These are phyloP conservation scores for Tricholoma flavovirens DNA, from an alignment of 768 basidiomycete species.

Conservation along the genomic window DNA sequence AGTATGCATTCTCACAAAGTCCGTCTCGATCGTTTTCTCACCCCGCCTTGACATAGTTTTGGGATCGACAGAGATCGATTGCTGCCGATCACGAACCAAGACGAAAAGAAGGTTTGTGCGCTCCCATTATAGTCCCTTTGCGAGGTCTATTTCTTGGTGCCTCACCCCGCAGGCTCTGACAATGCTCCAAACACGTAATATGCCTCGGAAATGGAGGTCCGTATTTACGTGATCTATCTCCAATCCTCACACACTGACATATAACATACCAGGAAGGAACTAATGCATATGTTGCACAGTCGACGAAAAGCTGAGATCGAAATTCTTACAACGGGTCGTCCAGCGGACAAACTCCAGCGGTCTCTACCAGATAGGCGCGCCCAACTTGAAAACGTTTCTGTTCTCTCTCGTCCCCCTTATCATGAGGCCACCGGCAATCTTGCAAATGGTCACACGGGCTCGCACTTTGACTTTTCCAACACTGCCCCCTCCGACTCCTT, in stretches of 20 bases:
- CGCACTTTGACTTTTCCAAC: neutral
- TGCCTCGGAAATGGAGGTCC: conserved; percentile 69
- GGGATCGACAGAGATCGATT: conserved; percentile 54
- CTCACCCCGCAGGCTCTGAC: conserved; percentile 44
- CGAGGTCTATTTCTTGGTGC: neutral
- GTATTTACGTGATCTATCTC: conserved; percentile 6
- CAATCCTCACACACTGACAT: conserved; percentile 1
- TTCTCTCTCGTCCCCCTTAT: neutral
- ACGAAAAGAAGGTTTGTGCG: conserved; percentile 64
- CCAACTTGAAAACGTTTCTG: neutral
- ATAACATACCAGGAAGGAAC: conserved; percentile 55
- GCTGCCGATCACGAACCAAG: conserved; percentile 63
- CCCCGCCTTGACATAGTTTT: conserved; percentile 35
- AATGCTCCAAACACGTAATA: conserved; percentile 45
- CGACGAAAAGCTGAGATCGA: conserved; percentile 96
- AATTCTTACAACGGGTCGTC: conserved; percentile 34
- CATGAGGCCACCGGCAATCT: neutral
- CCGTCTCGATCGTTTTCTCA: neutral
- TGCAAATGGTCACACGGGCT: neutral
- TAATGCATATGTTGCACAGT: conserved; percentile 70
- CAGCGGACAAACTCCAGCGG: conserved; percentile 1
- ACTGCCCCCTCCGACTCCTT: conserved; percentile 1
- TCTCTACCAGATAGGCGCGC: neutral
- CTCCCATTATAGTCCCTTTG: neutral
- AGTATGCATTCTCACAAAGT: conserved; percentile 34